Conservation (phyloP, 805 yeast species). For the Candida corydali region DNA sequence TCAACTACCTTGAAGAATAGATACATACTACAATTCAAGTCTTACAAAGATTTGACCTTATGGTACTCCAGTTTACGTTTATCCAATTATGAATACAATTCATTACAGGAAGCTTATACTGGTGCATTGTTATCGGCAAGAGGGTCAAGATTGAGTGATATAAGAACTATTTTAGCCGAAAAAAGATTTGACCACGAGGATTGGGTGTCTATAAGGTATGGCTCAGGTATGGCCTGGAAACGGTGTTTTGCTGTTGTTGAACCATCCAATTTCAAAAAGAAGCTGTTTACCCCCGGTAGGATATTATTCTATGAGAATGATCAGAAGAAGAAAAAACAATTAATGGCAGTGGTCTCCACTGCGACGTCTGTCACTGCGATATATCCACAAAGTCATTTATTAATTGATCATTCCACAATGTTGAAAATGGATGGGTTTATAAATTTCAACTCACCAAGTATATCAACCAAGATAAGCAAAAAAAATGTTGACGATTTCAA, state of each 20-base stretch:
- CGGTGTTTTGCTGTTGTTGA: constrained; percentile 88
- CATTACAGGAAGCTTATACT: constrained; percentile 92
- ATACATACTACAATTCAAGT: constrained; percentile 72
- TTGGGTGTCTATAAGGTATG: constrained; percentile 93
- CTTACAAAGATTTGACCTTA: constrained; percentile 55
- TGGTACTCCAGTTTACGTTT: constrained; percentile 87
- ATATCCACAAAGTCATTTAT: constrained; percentile 80
- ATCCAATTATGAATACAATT: constrained; percentile 72
- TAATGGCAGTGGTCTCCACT: constrained; percentile 73
- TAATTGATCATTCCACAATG: constrained; percentile 85
- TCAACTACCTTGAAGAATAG: constrained; percentile 92
- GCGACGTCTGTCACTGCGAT: constrained; percentile 80
- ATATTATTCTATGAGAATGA: constrained; percentile 81
- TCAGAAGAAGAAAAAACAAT: constrained; percentile 61
- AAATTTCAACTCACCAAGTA: constrained; percentile 43
- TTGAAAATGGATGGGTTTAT: constrained; percentile 85
- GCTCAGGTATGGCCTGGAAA: constrained; percentile 97
- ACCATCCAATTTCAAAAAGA: constrained; percentile 53
- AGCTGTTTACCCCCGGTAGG: constrained; percentile 53
- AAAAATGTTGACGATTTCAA: constrained; percentile 28
- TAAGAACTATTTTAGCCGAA: constrained; percentile 77
- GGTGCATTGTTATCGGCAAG: constrained; percentile 91
- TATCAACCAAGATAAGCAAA: constrained; percentile 30
- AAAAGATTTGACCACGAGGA: constrained; percentile 85
- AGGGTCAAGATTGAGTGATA: constrained; percentile 84